A percentile compares a stretch with the other conserved stretches of the same genome.
phyloP scores from a whole-genome alignment of 2,329 filamentous ascomycete species.

The Claviceps digitariae region DNA sequence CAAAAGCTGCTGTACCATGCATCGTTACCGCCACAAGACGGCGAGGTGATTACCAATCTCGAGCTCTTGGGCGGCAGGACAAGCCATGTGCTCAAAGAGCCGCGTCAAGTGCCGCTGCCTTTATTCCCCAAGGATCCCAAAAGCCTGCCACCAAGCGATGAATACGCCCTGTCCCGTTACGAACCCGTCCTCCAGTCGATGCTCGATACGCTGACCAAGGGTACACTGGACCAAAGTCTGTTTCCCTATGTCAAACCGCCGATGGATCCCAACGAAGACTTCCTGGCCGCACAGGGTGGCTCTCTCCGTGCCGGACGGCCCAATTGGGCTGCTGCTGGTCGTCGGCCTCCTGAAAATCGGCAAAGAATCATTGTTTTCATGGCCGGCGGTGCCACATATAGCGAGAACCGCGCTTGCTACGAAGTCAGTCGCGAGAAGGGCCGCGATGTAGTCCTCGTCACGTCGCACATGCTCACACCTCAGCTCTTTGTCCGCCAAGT shows the following conservation, averaged over 20 bases:
- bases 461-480: constrained; percentile 86
- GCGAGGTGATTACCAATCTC: constrained; percentile 61
- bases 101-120: constrained; percentile 47
- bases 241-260: constrained; percentile 67
- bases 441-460: constrained; percentile 76
- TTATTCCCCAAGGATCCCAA: constrained; percentile 58
- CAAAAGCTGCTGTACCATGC: constrained; percentile 75
- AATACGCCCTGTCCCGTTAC: constrained; percentile 77
- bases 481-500: constrained; percentile 72
- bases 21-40: constrained; percentile 59
- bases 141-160: constrained; percentile 46
- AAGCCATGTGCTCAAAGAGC: constrained; percentile 59
- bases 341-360: constrained; percentile 60
- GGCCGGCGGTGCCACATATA: constrained; percentile 89
- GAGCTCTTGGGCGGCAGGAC: constrained; percentile 68
- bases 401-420: constrained; percentile 80
- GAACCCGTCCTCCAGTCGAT: constrained; percentile 71
- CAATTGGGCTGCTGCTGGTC: constrained; percentile 80
- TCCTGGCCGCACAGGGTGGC: constrained; percentile 43
- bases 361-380: constrained; percentile 90
- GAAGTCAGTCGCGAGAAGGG: constrained; percentile 60
- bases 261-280: constrained; percentile 46
- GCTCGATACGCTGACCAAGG: constrained; percentile 59
- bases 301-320: constrained; percentile 86
- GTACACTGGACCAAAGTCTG: constrained; percentile 47